Evolutionary conservation across 495 filamentous ascomycete genomes (phyloP).

Genomic region (Tetracladium setigerum): DNA sequence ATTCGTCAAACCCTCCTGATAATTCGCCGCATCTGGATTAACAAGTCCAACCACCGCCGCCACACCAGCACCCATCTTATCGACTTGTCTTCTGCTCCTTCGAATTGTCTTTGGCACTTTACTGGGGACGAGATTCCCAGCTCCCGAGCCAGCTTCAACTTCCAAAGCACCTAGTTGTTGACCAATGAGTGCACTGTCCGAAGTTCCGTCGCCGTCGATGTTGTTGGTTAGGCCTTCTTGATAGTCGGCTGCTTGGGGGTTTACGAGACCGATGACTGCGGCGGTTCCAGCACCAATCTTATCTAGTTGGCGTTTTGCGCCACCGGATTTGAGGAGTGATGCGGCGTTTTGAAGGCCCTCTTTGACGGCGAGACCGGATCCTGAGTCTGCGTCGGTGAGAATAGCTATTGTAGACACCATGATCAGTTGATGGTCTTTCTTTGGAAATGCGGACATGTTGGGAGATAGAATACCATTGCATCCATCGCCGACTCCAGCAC

Average conservation of each 20-base stretch:
- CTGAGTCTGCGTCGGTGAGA: constrained; percentile 2
- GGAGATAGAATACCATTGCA: too few species aligned
- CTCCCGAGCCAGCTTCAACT: constrained; percentile 2
- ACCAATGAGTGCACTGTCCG: neutral
- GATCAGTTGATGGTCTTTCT: too few species aligned
- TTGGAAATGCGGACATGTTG: too few species aligned
- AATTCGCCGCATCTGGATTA: neutral
- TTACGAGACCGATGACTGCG: neutral
- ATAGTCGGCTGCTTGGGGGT: constrained; percentile 2
- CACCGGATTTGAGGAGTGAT: neutral
- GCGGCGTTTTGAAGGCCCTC: constrained; percentile 2
- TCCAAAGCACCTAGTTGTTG: constrained; percentile 1
- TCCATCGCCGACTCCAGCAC: neutral
- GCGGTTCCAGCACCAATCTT: constrained; percentile 6
- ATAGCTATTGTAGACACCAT: too few species aligned
- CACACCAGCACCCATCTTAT: neutral
- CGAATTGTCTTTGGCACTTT: too few species aligned
- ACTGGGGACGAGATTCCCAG: constrained; percentile 6
- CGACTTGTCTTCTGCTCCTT: too few species aligned
- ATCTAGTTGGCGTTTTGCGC: constrained; percentile 7
- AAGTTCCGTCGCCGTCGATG: constrained; percentile 3
- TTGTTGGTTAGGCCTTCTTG: constrained; percentile 2
- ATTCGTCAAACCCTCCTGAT: constrained; percentile 1
- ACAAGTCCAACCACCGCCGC: constrained; percentile 1
- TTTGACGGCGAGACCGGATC: neutral